Evolutionary conservation across 2,329 filamentous ascomycete species (phyloP), one percentile per base, ranked within the genome.

Genomic region (Ceratocystis diversiconidia): DNA sequence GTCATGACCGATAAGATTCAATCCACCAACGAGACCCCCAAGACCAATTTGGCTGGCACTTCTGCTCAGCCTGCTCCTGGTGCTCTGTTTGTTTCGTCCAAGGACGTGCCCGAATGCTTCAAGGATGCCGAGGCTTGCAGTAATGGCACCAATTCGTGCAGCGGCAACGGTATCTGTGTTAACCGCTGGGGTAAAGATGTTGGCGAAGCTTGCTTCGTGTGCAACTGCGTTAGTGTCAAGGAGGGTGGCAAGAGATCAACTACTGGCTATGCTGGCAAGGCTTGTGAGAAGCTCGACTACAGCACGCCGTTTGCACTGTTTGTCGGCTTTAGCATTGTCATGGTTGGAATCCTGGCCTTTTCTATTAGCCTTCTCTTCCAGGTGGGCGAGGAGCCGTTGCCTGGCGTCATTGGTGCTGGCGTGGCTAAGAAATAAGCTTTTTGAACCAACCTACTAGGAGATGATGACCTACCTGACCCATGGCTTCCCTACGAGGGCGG

Each of bases 371-470:
- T 95, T 80, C 75, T 99, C 64, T 94, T 87, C 75, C 86, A 79
- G 69, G 89, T 97, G 72, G 94, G 92, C 43, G 84, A 88, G 74
- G 86, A 95, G 78, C 88, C 91, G 76, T 79, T 97, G 69, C 94
- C 94, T 0, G 91, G 91, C 71, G 92, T 99, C 7, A 92, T 99
- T 74, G 90, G 91, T n/a, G 94, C 94, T 61, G 94, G 94, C 69
- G 92, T 99, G 46, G 89, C 87, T 69, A 83, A 85, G 43, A 90
- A 86, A 75, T 83, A 78, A 72, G 36, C 22, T 28, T 6, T 41
- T 41, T 41, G 36, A 41, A 15, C 12, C 36, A 41, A 41, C 12
- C 36, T 41, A 41, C 10, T 10, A 2, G 36, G 36, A 41, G 36
- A 41, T 12, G 12, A 41, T 41, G 36, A 41, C 36, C 36, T 15